Percentiles rank a stretch among this genome's conserved stretches.
These are phyloP conservation scores for Astrothelium subdiscretum DNA, from an alignment of 495 filamentous ascomycete species.

Conservation along the genomic window DNA sequence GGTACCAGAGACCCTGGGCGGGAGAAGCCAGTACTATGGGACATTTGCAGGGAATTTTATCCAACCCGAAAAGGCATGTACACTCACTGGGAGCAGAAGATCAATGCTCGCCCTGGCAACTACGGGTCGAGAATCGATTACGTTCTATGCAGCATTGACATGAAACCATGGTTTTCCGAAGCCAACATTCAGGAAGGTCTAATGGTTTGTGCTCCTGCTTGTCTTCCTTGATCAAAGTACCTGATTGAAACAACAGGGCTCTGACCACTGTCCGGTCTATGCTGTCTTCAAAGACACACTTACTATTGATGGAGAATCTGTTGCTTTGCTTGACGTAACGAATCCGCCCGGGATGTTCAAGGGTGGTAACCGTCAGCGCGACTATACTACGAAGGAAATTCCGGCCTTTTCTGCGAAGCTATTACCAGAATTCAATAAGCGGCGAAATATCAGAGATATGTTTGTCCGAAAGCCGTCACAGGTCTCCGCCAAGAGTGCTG, in stretches of 20 bases:
- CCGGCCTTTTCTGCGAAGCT: conserved; percentile 69
- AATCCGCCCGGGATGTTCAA: conserved; percentile 68
- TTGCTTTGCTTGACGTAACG: conserved; percentile 61
- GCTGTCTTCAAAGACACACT: conserved; percentile 60
- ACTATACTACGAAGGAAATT: conserved; percentile 53
- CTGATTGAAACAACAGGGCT: conserved; percentile 44
- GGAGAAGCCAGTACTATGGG: conserved; percentile 66
- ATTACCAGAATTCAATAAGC: conserved; percentile 76
- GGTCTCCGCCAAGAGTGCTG: conserved; percentile 1
- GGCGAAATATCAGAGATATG: conserved; percentile 86
- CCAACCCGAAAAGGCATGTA: conserved; percentile 77
- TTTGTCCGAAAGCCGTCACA: conserved; percentile 48
- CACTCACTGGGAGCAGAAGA: conserved; percentile 85
- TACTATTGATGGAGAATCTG: conserved; percentile 33
- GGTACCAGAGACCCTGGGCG: conserved; percentile 60
- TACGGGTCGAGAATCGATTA: conserved; percentile 89
- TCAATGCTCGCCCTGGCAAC: conserved; percentile 82
- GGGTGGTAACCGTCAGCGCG: conserved; percentile 52
- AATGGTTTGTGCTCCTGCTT: conserved; percentile 38
- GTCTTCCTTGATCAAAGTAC: not conserved
- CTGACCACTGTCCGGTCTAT: conserved; percentile 93
- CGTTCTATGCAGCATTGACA: conserved; percentile 67
- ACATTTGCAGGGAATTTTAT: conserved; percentile 78
- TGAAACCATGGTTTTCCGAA: conserved; percentile 73
- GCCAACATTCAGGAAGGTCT: conserved; percentile 94